phyloP scores from a whole-genome alignment of 2,329 filamentous ascomycete genomes.

The Madurella fahalii region DNA sequence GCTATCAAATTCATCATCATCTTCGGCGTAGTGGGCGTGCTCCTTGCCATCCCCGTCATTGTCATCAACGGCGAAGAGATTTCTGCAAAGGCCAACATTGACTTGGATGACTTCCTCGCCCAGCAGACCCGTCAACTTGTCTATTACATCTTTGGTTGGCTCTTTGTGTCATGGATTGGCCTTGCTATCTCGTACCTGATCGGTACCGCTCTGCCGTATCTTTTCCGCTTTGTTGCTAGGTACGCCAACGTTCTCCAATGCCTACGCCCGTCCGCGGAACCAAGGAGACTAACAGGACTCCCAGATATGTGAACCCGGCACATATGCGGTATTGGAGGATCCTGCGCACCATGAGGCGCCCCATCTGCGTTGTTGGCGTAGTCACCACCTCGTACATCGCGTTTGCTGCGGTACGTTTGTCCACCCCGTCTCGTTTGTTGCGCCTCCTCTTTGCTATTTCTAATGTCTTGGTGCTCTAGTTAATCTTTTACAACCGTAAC shows the following conservation, averaged over 20 bases:
- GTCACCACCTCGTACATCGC: conserved; percentile 17
- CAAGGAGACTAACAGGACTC: background rate
- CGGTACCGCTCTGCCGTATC: conserved; percentile 23
- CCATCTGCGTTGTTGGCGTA: conserved; percentile 23
- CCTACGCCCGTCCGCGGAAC: background rate
- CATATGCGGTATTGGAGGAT: conserved; percentile 30
- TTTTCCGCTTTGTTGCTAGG: conserved; percentile 28
- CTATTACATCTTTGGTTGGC: conserved; percentile 26
- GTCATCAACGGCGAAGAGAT: conserved; percentile 18
- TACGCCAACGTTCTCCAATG: conserved; percentile 1
- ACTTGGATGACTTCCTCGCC: conserved; percentile 11
- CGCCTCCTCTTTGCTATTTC: too few species aligned
- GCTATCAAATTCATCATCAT: conserved; percentile 21
- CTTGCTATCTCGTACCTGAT: conserved; percentile 20
- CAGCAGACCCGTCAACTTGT: conserved; percentile 19
- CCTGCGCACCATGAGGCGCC: conserved; percentile 24
- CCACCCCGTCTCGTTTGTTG: background rate
- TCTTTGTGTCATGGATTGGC: conserved; percentile 23
- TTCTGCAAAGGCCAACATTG: conserved; percentile 8
- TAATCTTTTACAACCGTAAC: conserved; percentile 16
- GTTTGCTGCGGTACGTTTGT: conserved; percentile 18
- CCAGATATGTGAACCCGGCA: conserved; percentile 29
- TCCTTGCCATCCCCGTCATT: conserved; percentile 22
- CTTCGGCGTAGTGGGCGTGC: conserved; percentile 16
- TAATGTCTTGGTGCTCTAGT: conserved; percentile 3